A percentile compares a stretch with the other conserved stretches of the same genome.
These are phyloP conservation scores for Didymella pomorum DNA, from an alignment of 2,329 filamentous ascomycete species.

Conservation along the genomic window DNA sequence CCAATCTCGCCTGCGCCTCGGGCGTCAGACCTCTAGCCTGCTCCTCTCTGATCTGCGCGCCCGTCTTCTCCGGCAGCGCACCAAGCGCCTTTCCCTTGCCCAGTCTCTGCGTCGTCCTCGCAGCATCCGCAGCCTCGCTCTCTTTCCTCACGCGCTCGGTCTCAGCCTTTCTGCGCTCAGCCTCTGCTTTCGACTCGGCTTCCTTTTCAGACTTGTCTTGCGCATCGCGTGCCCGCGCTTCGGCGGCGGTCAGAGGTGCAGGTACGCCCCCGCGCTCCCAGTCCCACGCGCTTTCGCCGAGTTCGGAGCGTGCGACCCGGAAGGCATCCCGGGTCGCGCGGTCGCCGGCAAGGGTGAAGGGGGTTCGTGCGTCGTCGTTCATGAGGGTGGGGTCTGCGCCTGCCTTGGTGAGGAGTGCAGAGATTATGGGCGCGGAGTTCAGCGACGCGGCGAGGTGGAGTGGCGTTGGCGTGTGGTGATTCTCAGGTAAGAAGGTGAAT, in stretches of 20 bases:
- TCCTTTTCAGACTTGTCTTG: conserved; percentile 74
- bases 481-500: conserved; percentile 77
- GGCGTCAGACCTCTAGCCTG: conserved; percentile 84
- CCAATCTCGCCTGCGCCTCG: conserved; percentile 83
- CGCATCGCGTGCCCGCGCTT: conserved; percentile 73
- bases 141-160: conserved; percentile 73
- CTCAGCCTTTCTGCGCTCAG: conserved; percentile 74
- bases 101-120: conserved; percentile 59
- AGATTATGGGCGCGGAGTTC: conserved; percentile 79
- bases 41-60: conserved; percentile 82
- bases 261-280: conserved; percentile 83
- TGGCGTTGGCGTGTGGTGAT: conserved; percentile 80
- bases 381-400: conserved; percentile 74
- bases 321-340: conserved; percentile 88
- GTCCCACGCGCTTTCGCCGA: conserved; percentile 78
- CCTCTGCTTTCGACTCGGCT: conserved; percentile 67
- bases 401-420: conserved; percentile 77
- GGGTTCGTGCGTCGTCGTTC: conserved; percentile 74
- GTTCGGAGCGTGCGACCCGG: conserved; percentile 81
- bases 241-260: conserved; percentile 70
- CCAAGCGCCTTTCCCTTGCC: conserved; percentile 63
- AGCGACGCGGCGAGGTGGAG: conserved; percentile 86
- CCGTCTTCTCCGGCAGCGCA: conserved; percentile 70
- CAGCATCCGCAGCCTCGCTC: conserved; percentile 58
- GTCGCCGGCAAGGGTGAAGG: conserved; percentile 89